Evolutionary conservation across 192 early-diverging fungal genomes (phyloP).

Genomic region (Linnemannia elongata): DNA sequence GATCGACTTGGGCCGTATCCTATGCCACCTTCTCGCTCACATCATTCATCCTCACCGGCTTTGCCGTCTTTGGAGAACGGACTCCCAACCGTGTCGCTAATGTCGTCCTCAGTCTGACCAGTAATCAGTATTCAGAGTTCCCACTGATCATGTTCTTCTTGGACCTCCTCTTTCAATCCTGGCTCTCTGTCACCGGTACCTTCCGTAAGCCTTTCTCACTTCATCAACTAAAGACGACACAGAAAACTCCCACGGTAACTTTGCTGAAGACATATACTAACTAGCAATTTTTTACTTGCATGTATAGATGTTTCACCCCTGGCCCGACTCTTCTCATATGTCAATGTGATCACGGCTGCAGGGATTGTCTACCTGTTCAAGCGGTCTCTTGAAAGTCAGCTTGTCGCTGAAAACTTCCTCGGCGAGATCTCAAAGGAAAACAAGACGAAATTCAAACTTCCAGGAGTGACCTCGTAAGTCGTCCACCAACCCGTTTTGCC

Average conservation of each 20-base stretch:
- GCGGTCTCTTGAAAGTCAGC: conserved; percentile 30
- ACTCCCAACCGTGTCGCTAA: conserved; percentile 33
- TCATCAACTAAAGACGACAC: not conserved
- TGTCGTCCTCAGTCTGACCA: conserved; percentile 19
- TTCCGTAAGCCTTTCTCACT: conserved; percentile 16
- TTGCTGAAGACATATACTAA: not conserved
- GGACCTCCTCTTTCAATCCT: conserved; percentile 24
- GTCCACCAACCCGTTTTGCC: not conserved
- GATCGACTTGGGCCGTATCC: conserved; percentile 31
- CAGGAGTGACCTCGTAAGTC: conserved; percentile 38
- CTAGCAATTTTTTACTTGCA: not conserved
- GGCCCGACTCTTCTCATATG: conserved; percentile 34
- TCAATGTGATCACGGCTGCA: conserved; percentile 34
- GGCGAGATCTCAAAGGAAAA: conserved; percentile 34
- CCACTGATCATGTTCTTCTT: conserved; percentile 28
- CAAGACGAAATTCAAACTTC: conserved; percentile 20
- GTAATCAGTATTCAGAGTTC: conserved; percentile 37
- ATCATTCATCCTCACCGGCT: conserved; percentile 15
- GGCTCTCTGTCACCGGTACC: conserved; percentile 37
- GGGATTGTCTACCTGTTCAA: conserved; percentile 33
- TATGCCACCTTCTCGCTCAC: conserved; percentile 23
- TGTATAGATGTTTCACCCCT: conserved; percentile 23
- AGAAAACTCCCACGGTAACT: not conserved
- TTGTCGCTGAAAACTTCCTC: conserved; percentile 17
- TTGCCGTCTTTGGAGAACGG: conserved; percentile 12